These are phyloP conservation scores for Peniophora sp. DNA, from an alignment of 1,284 basidiomycete species.

Conservation along the genomic window DNA sequence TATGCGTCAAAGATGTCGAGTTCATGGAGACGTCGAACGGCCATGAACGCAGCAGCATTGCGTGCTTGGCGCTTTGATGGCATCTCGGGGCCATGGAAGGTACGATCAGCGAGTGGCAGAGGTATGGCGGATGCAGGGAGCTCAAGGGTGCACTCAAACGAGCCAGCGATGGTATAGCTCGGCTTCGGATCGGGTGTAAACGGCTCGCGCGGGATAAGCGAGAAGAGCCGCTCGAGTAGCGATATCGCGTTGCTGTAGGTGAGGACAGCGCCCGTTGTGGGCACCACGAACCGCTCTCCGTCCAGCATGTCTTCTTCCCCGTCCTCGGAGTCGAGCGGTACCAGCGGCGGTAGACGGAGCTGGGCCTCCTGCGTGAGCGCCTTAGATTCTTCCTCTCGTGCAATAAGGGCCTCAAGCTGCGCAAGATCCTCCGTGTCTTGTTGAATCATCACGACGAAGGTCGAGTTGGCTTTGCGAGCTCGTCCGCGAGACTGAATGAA, in stretches of 20 bases:
- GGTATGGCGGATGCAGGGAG: slow-evolving; percentile 61
- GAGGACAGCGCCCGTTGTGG: slow-evolving; percentile 64
- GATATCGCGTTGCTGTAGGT: slow-evolving; percentile 68
- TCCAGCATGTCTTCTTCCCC: slow-evolving; percentile 38
- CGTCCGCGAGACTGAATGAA: slow-evolving; percentile 82
- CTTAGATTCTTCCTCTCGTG: too few relatives aligned
- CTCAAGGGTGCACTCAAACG: slow-evolving; percentile 47
- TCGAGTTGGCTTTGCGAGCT: slow-evolving; percentile 67
- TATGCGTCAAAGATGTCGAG: slow-evolving; percentile 76
- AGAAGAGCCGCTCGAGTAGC: slow-evolving; percentile 65
- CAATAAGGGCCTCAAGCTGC: slow-evolving; percentile 15
- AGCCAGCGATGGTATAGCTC: slow-evolving; percentile 39
- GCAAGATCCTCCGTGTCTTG: slow-evolving; percentile 43
- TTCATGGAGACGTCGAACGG: slow-evolving; percentile 56
- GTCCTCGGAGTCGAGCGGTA: too few relatives aligned
- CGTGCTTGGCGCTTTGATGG: slow-evolving; percentile 73
- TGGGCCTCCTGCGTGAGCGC: too few relatives aligned
- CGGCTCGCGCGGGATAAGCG: slow-evolving; percentile 63
- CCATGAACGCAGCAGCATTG: slow-evolving; percentile 70
- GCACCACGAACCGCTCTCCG: slow-evolving; percentile 65
- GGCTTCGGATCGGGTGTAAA: slow-evolving; percentile 58
- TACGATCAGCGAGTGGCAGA: slow-evolving; percentile 43
- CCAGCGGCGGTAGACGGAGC: too few relatives aligned
- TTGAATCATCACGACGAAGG: slow-evolving; percentile 73
- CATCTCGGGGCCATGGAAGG: slow-evolving; percentile 47